Base-by-base conservation (phyloP, 2,329 filamentous ascomycete genomes). In the Cercospora sojina region DNA sequence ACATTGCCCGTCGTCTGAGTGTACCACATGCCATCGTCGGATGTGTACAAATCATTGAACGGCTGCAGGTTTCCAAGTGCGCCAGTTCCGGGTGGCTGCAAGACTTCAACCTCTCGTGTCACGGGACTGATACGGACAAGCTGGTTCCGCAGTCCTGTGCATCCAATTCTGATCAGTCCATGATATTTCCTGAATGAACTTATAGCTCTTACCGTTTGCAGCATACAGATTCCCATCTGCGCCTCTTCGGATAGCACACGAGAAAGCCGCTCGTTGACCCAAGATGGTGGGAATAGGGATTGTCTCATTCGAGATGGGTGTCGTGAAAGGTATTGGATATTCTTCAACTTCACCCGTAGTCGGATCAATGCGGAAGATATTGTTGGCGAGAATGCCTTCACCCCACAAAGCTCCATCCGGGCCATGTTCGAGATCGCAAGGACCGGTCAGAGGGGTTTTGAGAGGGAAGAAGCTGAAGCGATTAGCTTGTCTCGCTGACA, bases 121-220 rank as follows among this genome's bases (percentile, higher is more conserved):
- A 16, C 41, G 2, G 69, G 69, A 41, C 70, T 67, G 51, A 73
- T 72, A 16, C 64, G 64, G 6, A 71, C 68, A 16, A 74, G 68
- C 31, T 74, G 71, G 59, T 73, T 74, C 8, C 71, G 68, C 2
- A 73, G 59, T 29, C 72, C 71, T 41, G 72, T 72, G 31, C 49
- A 20, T n/a, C n/a, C 1, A 18, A 6, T 27, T 1, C 4, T 20
- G 25, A 31, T 60, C 25, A 60, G 27, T 9, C 7, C 27, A 13
- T 47, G 9, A 16, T 12, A 10, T 9, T 1, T 23, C 6, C n/a
- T 13, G 31, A 8, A 16, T 27, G 20, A 10, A 25, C 3, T 9
- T 5, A 29, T 3, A 12, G 16, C 12, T 20, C 57, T 27, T 43
- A 60, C 58, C 59, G 16, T 62, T 62, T 18, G 59, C 59, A 27